Evolutionary conservation across 495 filamentous ascomycete species (phyloP), one percentile per base, ranked within the genome.

Genomic region (Hyaloscypha bicolor): DNA sequence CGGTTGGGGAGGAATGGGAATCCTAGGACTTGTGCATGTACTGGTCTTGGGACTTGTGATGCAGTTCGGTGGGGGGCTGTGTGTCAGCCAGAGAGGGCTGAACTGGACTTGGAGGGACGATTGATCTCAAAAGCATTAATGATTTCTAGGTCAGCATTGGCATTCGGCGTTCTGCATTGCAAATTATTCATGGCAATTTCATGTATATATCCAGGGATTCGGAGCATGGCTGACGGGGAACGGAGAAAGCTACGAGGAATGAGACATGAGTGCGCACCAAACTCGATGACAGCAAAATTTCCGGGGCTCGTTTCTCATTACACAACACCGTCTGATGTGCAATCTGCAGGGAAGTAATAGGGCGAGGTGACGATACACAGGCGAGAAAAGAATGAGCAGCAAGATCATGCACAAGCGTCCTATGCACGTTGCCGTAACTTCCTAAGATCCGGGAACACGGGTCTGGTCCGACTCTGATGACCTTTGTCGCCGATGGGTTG

Each of bases 11-110:
- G 22, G 51, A 22, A 61, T 35, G 51, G 37, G 6, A 30, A 14
- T 61, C 9, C 62, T 73, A 14, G 65, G 39, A 9, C 57, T 66
- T 5, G 2, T 74, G 31, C 75, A 76, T 71, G 39, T 30, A 12
- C n/a, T 57, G 9, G 62, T 74, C 32, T n/a, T 67, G 33, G 60
- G 68, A 32, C 55, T 53, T 5, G 16, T 60, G 14, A 19, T 68
- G 58, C 35, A 58, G 45, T 64, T 65, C 61, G 61, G 63, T 65
- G 70, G 69, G 33, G 60, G 61, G 48, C 29, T 76, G 29, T 76
- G 74, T 60, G 60, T 60, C 11, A 42, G 35, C 11, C 25, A 37
- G 3, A 32, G 33, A 37, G 42, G 42, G 42, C 16, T 48, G 42
- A 51, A 25, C 53, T 60, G 55, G 22, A 30, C 51, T 60, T 53